phyloP scores from a whole-genome alignment of 257 asterid species.

The Scutellaria minor region DNA sequence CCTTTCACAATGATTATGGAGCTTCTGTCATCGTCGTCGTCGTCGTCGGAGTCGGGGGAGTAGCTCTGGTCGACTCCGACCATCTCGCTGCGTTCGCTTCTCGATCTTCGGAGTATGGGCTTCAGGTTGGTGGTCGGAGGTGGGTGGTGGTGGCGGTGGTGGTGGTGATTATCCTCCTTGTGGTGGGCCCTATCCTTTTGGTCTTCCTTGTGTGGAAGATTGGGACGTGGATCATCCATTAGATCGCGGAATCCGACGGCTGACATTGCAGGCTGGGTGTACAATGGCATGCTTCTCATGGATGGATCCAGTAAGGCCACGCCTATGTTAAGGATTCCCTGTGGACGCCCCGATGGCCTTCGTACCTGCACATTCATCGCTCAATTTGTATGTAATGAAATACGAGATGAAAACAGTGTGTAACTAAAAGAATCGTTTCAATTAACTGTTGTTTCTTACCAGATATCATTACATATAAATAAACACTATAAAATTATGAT shows the following conservation, averaged over 20 bases:
- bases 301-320: slow-evolving; percentile 78
- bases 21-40: slow-evolving; percentile 10
- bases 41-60: slow-evolving; percentile 18
- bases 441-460: too few species aligned
- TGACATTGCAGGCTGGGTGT: slow-evolving; percentile 61
- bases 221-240: slow-evolving; percentile 52
- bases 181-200: too few species aligned
- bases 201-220: not conserved
- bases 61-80: slow-evolving; percentile 42
- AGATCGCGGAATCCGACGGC: slow-evolving; percentile 69
- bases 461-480: too few species aligned
- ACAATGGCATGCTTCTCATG: slow-evolving; percentile 82
- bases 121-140: slow-evolving; percentile 22
- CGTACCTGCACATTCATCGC: slow-evolving; percentile 53
- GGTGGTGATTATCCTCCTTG: too few species aligned
- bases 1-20: slow-evolving; percentile 46
- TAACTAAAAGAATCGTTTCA: too few species aligned
- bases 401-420: too few species aligned
- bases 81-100: slow-evolving; percentile 72
- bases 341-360: slow-evolving; percentile 92
- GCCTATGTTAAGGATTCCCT: slow-evolving; percentile 83
- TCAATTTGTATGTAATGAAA: too few species aligned
- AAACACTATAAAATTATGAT: too few species aligned
- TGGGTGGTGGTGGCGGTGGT: not conserved
- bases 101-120: slow-evolving; percentile 55